These are phyloP conservation scores for Penicillium tannophilum DNA, from an alignment of 495 filamentous ascomycete species.

Conservation along the genomic window DNA sequence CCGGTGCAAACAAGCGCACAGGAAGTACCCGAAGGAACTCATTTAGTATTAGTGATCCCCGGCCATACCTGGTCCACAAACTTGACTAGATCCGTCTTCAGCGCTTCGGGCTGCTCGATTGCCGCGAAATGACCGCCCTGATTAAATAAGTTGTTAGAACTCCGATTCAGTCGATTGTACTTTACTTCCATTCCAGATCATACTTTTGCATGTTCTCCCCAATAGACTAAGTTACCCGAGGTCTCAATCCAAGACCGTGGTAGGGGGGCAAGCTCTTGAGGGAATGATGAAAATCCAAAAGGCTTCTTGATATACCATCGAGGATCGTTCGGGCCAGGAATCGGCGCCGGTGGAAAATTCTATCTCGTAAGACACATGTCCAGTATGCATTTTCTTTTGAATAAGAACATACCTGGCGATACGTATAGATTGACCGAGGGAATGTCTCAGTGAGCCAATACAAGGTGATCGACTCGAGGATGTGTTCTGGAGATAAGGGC, in stretches of 20 bases:
- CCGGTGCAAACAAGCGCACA: neutral
- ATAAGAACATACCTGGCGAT: slow-evolving; percentile 39
- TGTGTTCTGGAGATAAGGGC: slow-evolving; percentile 51
- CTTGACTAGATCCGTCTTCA: slow-evolving; percentile 59
- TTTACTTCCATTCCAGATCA: neutral
- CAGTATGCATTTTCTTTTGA: neutral
- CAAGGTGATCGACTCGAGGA: slow-evolving; percentile 58
- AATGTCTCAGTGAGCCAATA: slow-evolving; percentile 70
- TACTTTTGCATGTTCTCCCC: slow-evolving; percentile 45
- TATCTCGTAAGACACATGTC: slow-evolving; percentile 5
- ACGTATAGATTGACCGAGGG: slow-evolving; percentile 59
- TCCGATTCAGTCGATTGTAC: neutral
- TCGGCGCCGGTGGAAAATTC: slow-evolving; percentile 25
- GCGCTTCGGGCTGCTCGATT: slow-evolving; percentile 54
- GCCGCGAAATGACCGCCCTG: slow-evolving; percentile 68
- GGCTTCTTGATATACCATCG: slow-evolving; percentile 54
- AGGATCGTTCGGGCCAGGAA: slow-evolving; percentile 23
- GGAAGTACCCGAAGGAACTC: neutral
- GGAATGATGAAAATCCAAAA: slow-evolving; percentile 60
- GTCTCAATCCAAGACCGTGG: slow-evolving; percentile 54
- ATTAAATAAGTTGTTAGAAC: neutral
- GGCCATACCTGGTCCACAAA: slow-evolving; percentile 54
- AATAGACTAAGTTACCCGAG: slow-evolving; percentile 52
- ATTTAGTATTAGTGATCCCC: slow-evolving; percentile 6
- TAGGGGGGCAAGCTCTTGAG: slow-evolving; percentile 51